Base-by-base conservation (phyloP, 1,139 yeast genomes). In the Hansenula lynferdii region DNA sequence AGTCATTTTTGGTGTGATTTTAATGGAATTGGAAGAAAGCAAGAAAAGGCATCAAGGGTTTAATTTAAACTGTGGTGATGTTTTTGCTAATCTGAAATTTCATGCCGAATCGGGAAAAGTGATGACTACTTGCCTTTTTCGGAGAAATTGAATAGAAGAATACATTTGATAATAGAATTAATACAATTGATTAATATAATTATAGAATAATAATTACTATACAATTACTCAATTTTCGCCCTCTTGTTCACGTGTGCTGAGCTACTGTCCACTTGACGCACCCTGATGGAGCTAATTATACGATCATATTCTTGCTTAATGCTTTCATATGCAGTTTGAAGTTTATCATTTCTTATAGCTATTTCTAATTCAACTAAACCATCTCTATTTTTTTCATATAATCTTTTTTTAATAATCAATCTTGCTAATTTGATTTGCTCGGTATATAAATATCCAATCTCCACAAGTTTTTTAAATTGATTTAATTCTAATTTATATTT, bases 311-410 rank as follows among this genome's bases (percentile, higher is more conserved):
- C 95, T 35, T 76, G 82, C 39, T 76, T 77, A 42, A 86, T 67
- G 12, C 80, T 65, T 41, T 72, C 72, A 53, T 79, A 89, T 0
- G 96, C 92, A 7, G 82, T 80, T 41, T 86, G 89, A 22, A 90
- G 63, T 54, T 84, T 85, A 50, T 80, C 86, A 46, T 71, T 70
- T 45, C 75, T 70, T 16, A 80, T 79, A 3, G 77, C 69, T 22
- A 66, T 69, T 39, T 82, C 90, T 60, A 87, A 65, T 8, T 79
- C 83, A 26, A 63, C 65, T 44, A 92, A 66, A 0, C 87, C 92
- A 43, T 89, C 97, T 50, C 69, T 75, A 60, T 92, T 92, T 56
- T 87, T 84, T 40, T 77, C 72, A 55, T 71, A 90, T 24, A 92
- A 61, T 45, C 96, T 69, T 48, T 69, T 72, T 60, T 89, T 90